Base-by-base conservation (phyloP, 2,329 filamentous ascomycete genomes). In the Hypoxylon sp. region DNA sequence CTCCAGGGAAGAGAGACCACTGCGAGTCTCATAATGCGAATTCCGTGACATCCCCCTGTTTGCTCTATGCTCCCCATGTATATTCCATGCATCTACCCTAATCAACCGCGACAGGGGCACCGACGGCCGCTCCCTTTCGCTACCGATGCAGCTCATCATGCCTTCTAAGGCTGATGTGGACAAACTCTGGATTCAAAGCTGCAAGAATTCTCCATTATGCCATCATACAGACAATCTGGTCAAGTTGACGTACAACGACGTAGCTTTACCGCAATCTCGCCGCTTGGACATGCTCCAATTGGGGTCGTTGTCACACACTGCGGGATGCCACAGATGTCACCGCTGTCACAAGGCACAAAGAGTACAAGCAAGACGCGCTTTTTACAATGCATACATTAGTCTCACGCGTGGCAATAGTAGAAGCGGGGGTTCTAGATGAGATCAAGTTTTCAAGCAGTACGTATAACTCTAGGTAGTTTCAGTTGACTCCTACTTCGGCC, bases 221-320 rank as follows among this genome's bases (percentile, higher is more conserved):
- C 57, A 59, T 62, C 63, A 58, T 60, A 57, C 46, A 60, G 52
- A 69, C 63, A 60, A 60, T 67, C 36, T 55, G 51, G 65, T 58
- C 38, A 45, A 63, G 59, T 67, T 60, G 58, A 72, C 69, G 65
- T 65, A 50, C 60, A 69, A 70, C 71, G 21, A 68, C 67, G 67
- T 69, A 67, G 59, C 17, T 63, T 45, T 65, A 58, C 45, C 60
- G 64, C 56, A 64, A 66, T 56, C 41, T 62, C 63, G 23, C 65
- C 62, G 65, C 70, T 65, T 68, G 67, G 68, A 71, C 63, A 75
- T 73, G 60, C 68, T 72, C 49, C 57, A 73, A 71, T 63, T 60
- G 67, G 38, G 73, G 68, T 38, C 68, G 58, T 64, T 57, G 59
- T 70, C 64, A 66, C 60, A 67, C 69, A 43, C 32, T 66, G 55